Conservation (phyloP, 2,329 filamentous ascomycete genomes). For the Cercospora sp. region DNA sequence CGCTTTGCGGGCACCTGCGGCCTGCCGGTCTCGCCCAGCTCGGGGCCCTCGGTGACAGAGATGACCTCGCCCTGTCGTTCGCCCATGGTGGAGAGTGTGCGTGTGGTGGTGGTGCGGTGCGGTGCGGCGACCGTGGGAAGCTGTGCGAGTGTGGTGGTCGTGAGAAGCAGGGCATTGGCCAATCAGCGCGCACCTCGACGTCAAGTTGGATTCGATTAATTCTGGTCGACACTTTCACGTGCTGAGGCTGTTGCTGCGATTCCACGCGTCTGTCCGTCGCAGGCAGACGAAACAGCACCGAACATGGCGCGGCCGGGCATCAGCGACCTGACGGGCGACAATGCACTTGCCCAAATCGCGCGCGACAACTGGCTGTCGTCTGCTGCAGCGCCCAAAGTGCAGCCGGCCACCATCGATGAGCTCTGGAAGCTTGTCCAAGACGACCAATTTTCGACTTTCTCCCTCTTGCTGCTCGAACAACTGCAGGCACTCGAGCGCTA, state of each 20-base stretch:
- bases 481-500: constrained; percentile 90
- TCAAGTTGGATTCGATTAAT: neutral
- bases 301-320: constrained; percentile 59
- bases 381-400: constrained; percentile 66
- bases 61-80: constrained; percentile 23
- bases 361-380: constrained; percentile 79
- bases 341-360: constrained; percentile 67
- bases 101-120: constrained; percentile 14
- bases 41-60: constrained; percentile 32
- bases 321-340: constrained; percentile 69
- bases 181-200: neutral
- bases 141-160: neutral
- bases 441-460: constrained; percentile 73
- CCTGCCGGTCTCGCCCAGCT: constrained; percentile 34
- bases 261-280: neutral
- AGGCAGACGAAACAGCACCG: neutral
- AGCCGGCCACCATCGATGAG: constrained; percentile 76
- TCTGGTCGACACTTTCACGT: neutral
- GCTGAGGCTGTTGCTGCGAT: neutral
- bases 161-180: neutral
- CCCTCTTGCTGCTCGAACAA: constrained; percentile 81
- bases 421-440: constrained; percentile 88
- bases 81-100: constrained; percentile 24
- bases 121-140: neutral
- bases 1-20: constrained; percentile 66